Conservation (phyloP, 129 eudicot genomes). For the Tanacetum coccineum region DNA sequence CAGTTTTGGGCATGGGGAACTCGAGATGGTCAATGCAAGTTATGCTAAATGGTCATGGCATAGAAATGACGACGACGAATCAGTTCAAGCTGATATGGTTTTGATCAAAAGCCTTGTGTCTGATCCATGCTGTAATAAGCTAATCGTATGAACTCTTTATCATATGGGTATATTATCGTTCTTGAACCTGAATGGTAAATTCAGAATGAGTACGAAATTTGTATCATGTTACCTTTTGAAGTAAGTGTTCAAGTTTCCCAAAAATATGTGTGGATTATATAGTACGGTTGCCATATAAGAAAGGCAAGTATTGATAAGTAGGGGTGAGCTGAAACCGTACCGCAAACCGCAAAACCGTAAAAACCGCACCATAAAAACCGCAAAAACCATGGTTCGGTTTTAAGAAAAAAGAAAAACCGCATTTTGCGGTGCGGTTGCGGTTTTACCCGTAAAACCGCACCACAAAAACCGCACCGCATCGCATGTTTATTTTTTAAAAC, state of each 20-base stretch:
- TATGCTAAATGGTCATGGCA: constrained; percentile 77
- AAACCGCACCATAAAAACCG: too few relatives aligned
- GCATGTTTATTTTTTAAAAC: too few relatives aligned
- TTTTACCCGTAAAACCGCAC: too few relatives aligned
- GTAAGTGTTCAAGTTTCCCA: not conserved
- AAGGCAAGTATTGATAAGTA: not conserved
- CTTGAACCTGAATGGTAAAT: not conserved
- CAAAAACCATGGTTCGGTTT: too few relatives aligned
- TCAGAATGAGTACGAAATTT: not conserved
- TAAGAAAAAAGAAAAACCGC: too few relatives aligned
- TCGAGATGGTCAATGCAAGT: constrained; percentile 44
- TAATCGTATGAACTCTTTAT: constrained; percentile 12
- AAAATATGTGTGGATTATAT: not conserved
- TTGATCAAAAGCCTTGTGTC: constrained; percentile 37
- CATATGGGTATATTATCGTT: not conserved
- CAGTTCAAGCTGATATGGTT: constrained; percentile 39
- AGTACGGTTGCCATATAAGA: not conserved
- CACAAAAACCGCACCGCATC: too few relatives aligned
- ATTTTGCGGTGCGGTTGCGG: too few relatives aligned
- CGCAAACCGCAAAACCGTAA: too few relatives aligned
- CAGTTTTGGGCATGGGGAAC: constrained; percentile 62
- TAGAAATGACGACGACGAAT: constrained; percentile 52
- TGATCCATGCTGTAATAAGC: constrained; percentile 34
- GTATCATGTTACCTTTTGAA: not conserved
- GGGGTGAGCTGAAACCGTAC: too few relatives aligned